Conservation (phyloP, 495 filamentous ascomycete species). For the Hypoxylon fuscum region DNA sequence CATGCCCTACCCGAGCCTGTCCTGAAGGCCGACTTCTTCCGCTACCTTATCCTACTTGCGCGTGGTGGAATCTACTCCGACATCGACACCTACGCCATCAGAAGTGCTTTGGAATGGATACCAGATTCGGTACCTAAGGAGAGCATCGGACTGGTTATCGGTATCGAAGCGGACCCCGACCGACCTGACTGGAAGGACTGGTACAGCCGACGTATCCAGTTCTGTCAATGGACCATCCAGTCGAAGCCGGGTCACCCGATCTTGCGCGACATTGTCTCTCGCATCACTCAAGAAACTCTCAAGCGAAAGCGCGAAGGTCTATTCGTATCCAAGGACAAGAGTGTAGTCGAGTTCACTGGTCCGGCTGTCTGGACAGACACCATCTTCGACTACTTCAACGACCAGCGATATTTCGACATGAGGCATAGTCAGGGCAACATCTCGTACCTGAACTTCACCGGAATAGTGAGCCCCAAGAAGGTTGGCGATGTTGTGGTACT, state of each 20-base stretch:
- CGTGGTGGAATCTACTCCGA: conserved; percentile 96
- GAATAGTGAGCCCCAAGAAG: conserved; percentile 81
- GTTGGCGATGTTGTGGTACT: conserved; percentile 93
- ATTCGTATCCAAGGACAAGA: conserved; percentile 75
- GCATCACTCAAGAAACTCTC: conserved; percentile 83
- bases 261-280: conserved; percentile 84
- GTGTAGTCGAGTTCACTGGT: conserved; percentile 95
- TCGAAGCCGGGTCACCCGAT: conserved; percentile 94
- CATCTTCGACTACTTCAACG: conserved; percentile 93
- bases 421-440: conserved; percentile 73
- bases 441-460: conserved; percentile 87
- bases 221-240: conserved; percentile 99
- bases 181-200: conserved; percentile 91
- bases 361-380: conserved; percentile 95
- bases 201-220: conserved; percentile 96
- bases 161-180: conserved; percentile 96
- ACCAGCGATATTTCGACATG: conserved; percentile 89
- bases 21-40: conserved; percentile 97
- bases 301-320: conserved; percentile 74
- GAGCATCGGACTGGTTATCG: conserved; percentile 84
- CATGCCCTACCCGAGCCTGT: conserved; percentile 83
- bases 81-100: conserved; percentile 89
- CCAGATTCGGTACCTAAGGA: conserved; percentile 78
- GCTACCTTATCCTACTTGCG: conserved; percentile 92
- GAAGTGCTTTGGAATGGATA: conserved; percentile 87